phyloP scores from a whole-genome alignment of 1,284 basidiomycete genomes.

The Golubevia pallescens region DNA sequence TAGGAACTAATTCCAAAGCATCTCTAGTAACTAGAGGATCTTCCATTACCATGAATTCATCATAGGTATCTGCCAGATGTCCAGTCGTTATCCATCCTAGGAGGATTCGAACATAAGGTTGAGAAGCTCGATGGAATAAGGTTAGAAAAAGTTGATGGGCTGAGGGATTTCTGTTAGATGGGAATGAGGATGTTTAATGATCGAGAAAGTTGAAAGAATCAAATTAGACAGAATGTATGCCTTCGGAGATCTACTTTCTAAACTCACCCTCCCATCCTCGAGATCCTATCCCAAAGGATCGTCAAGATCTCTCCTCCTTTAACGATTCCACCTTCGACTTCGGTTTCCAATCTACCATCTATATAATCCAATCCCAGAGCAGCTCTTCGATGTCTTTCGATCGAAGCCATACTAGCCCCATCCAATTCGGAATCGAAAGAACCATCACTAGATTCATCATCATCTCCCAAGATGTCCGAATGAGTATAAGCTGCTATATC shows the following conservation, averaged over 20 bases:
- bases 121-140: slow-evolving; percentile 55
- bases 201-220: neutral
- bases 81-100: slow-evolving; percentile 61
- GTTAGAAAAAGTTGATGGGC: slow-evolving; percentile 43
- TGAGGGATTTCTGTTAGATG: slow-evolving; percentile 26
- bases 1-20: slow-evolving; percentile 53
- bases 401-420: neutral
- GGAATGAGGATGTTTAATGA: neutral
- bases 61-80: slow-evolving; percentile 58
- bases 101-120: slow-evolving; percentile 55
- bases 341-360: slow-evolving; percentile 40
- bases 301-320: slow-evolving; percentile 60
- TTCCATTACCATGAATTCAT: slow-evolving; percentile 63
- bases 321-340: slow-evolving; percentile 55
- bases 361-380: slow-evolving; percentile 19
- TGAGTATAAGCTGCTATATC: slow-evolving; percentile 60
- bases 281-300: slow-evolving; percentile 59
- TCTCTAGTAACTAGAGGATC: slow-evolving; percentile 58
- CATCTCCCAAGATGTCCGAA: slow-evolving; percentile 53
- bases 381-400: neutral
- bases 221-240: neutral
- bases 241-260: neutral
- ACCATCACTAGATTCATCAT: slow-evolving; percentile 8
- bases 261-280: slow-evolving; percentile 43
- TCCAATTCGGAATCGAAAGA: neutral